Conservation (phyloP, 306 rosid genomes). For the Ammopiptanthus mongolicus region DNA sequence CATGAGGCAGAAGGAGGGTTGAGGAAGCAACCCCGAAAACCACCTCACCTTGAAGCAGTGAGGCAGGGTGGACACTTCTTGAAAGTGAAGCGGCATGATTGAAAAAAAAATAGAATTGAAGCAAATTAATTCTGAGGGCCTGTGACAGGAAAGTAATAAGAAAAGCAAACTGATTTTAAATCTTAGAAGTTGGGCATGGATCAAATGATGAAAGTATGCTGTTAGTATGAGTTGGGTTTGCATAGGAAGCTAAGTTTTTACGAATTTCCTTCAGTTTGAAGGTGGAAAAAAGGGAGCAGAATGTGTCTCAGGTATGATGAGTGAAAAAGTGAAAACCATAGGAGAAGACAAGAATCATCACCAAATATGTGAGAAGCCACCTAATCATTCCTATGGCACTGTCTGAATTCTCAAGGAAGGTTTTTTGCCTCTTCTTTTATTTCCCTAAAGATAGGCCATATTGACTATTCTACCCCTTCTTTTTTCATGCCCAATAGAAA, state of each 20-base stretch:
- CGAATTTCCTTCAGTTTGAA: not conserved
- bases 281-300: not conserved
- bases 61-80: not conserved
- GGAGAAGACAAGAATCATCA: not conserved
- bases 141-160: constrained; percentile 10
- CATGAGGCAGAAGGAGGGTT: not conserved
- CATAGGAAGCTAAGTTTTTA: not conserved
- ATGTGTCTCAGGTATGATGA: not conserved
- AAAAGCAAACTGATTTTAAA: not conserved
- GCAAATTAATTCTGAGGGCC: not conserved
- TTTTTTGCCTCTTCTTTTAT: not conserved
- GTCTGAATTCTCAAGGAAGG: not conserved
- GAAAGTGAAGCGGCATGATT: not conserved
- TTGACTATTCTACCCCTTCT: not conserved
- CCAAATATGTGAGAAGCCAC: not conserved
- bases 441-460: constrained; percentile 1
- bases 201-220: not conserved
- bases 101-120: not conserved
- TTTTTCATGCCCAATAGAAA: not conserved
- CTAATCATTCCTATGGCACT: not conserved
- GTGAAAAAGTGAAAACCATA: not conserved
- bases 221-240: not conserved
- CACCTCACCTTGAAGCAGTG: constrained; percentile 8
- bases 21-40: not conserved
- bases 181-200: not conserved